A percentile compares a stretch with the other conserved stretches of the same genome.
These are phyloP conservation scores for Medicago arabica DNA, from an alignment of 306 rosid species.

Conservation along the genomic window DNA sequence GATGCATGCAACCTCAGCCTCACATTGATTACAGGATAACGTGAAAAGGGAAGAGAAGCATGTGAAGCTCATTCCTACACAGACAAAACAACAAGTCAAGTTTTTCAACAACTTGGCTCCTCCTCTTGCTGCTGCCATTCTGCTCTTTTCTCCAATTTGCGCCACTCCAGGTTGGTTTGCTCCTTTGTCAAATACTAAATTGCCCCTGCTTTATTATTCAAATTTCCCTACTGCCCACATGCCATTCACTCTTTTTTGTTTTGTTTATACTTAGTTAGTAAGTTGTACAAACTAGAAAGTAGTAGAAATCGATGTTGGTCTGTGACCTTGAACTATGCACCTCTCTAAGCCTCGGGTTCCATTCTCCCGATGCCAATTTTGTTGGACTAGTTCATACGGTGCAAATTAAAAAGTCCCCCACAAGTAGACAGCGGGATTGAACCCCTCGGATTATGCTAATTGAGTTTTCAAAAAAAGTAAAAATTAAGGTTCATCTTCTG, in stretches of 20 bases:
- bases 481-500: no score
- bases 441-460: no score
- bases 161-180: constrained; percentile 51
- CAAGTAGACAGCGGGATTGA: no score
- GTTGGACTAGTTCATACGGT: no score
- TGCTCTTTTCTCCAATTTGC: constrained; percentile 64
- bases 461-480: no score
- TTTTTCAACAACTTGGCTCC: constrained; percentile 57
- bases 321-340: no score
- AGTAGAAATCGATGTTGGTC: neutral
- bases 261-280: no score
- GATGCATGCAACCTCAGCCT: neutral
- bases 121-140: constrained; percentile 62
- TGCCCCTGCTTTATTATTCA: constrained; percentile 34
- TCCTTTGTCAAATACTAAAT: constrained; percentile 15
- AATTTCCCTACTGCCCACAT: neutral
- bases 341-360: no score
- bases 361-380: no score
- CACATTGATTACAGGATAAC: constrained; percentile 40
- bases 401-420: no score
- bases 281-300: neutral
- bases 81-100: constrained; percentile 38
- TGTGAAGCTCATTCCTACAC: constrained; percentile 26
- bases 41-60: constrained; percentile 41
- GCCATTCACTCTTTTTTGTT: neutral